Base-by-base conservation (phyloP, 2,329 filamentous ascomycete species). In the Rhinocladiella mackenziei region DNA sequence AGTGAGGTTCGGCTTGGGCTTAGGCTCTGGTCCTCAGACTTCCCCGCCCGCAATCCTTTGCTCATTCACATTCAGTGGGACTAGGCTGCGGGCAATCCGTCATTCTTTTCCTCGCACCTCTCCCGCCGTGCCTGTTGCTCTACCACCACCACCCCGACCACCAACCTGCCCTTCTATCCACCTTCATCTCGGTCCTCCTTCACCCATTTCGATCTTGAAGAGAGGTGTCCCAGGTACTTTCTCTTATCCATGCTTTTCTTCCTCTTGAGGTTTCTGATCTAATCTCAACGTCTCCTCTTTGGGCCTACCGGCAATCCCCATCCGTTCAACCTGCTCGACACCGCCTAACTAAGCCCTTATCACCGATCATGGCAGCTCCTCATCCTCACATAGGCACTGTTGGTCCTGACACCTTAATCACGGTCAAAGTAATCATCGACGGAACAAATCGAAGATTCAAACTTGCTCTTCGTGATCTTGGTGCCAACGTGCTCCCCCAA, bases 391-490 rank as follows among this genome's bases (percentile, higher is more conserved):
- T 66, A 50, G 61, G 68, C 44, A 66, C 72, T 29, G 72, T 78
- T 45, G 73, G 70, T 39, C 77, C 80, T 43, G 84, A 89, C 51
- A 88, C 85, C 39, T 72, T 79, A 54, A 85, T 97, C 67, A 88
- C 84, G 55, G 73, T 96, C 70, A 97, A 97, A 74, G 77, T 94
- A 62, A 78, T 80, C 60, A 80, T 84, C 61, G 80, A 89, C 61
- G 86, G 86, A 48, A 72, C 70, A 60, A 84, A 82, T 60, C 82
- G 85, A 60, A 85, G 89, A 58, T 86, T 94, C 72, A 96, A 94
- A 77, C 77, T 97, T 54, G 84, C 88, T 43, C 77, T 97, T 61
- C 81, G 83, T 63, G 91, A 97, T 57, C 81, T 97, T 44, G 80
- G 80, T 52, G 80, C 84, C 37, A 73, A 72, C 53, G 75, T 80